Evolutionary conservation across 139 green algal genomes (phyloP).

Genomic region (Eudorina sp.): DNA sequence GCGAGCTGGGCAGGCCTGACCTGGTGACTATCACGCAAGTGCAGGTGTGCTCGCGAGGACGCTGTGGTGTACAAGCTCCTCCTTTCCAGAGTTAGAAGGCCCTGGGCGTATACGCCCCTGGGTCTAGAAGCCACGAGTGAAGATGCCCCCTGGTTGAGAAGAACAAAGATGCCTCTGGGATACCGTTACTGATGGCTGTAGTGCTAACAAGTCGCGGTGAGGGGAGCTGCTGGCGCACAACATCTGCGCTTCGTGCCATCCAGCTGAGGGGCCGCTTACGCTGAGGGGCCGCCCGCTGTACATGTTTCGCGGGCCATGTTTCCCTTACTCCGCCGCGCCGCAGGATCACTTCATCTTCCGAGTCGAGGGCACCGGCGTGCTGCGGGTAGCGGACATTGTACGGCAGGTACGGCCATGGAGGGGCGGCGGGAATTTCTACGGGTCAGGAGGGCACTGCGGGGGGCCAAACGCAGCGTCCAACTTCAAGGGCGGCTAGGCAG

Average conservation of each 20-base stretch:
- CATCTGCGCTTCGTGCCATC: not conserved
- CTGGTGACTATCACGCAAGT: constrained; percentile 79
- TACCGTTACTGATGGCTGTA: not conserved
- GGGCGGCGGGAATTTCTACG: not conserved
- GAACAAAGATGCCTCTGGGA: not conserved
- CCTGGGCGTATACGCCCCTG: not conserved
- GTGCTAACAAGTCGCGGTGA: not conserved
- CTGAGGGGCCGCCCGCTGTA: no score
- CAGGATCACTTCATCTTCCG: constrained; percentile 94
- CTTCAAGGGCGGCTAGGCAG: no score
- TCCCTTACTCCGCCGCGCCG: no score
- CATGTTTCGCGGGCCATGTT: no score
- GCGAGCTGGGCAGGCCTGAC: constrained; percentile 81
- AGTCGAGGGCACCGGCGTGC: constrained; percentile 91
- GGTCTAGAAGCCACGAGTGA: not conserved
- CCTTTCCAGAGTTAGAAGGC: no score
- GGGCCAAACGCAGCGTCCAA: not conserved
- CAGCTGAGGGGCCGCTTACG: not conserved
- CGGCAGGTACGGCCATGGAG: not conserved
- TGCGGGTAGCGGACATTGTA: constrained; percentile 61
- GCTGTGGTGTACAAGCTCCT: no score
- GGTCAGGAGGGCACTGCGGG: not conserved
- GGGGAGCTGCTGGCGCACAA: not conserved
- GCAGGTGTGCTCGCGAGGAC: constrained; percentile 17
- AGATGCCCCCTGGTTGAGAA: not conserved